Percentiles rank a stretch among this genome's conserved stretches.
Conservation (phyloP, 495 filamentous ascomycete species). For the Annulohypoxylon bovei region DNA sequence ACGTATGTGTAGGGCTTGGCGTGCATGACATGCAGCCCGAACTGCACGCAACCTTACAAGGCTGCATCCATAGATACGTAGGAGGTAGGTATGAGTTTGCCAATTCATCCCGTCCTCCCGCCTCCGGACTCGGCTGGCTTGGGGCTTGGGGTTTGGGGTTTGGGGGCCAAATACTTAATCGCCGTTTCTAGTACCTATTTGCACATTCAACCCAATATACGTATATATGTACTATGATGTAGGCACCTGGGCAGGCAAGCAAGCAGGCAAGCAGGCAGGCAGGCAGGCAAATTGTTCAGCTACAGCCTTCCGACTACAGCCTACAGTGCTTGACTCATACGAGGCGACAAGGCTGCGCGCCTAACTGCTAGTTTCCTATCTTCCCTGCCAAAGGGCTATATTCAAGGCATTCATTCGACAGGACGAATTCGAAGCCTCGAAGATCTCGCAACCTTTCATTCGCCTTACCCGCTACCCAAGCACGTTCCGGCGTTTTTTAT, state of each 20-base stretch:
- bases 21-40: slow-evolving; percentile 40
- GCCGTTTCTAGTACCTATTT: not conserved
- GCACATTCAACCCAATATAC: not conserved
- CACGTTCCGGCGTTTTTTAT: slow-evolving; percentile 36
- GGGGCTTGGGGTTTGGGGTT: not conserved
- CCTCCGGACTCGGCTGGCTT: slow-evolving; percentile 34
- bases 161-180: slow-evolving; percentile 24
- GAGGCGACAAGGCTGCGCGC: slow-evolving; percentile 36
- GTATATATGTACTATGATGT: not conserved
- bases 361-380: slow-evolving; percentile 10
- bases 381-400: slow-evolving; percentile 4
- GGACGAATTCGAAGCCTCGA: not conserved
- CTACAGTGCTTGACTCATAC: slow-evolving; percentile 23
- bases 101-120: slow-evolving; percentile 30
- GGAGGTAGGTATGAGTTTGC: slow-evolving; percentile 2
- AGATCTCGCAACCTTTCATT: not conserved
- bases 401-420: slow-evolving; percentile 7
- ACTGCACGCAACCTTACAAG: slow-evolving; percentile 45
- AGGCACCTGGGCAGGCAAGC: too few relatives aligned
- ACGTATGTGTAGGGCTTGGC: slow-evolving; percentile 37
- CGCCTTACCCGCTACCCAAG: slow-evolving; percentile 19
- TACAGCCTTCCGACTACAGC: slow-evolving; percentile 1
- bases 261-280: too few relatives aligned
- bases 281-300: slow-evolving; percentile 12
- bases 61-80: slow-evolving; percentile 36